Conservation (phyloP, 306 rosid species). For the Lotus japonicus region DNA sequence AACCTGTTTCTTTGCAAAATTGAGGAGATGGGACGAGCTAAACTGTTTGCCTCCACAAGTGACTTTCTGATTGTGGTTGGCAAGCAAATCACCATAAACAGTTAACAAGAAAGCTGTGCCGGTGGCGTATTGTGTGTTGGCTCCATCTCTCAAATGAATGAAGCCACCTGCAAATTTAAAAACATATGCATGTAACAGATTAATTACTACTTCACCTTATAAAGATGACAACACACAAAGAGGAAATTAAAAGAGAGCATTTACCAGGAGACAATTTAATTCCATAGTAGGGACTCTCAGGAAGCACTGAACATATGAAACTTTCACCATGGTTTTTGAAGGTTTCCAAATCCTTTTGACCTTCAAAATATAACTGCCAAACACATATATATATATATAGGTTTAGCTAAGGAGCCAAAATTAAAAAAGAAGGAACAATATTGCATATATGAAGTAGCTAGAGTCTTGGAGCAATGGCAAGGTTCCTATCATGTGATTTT, state of each 20-base stretch:
- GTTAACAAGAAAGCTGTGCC: slow-evolving; percentile 47
- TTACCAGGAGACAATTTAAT: slow-evolving; percentile 48
- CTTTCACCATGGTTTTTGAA: slow-evolving; percentile 63
- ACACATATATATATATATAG: neutral
- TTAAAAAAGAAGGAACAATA: too few species aligned
- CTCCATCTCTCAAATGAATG: slow-evolving; percentile 79
- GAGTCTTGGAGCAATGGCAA: too few species aligned
- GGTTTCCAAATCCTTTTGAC: slow-evolving; percentile 36
- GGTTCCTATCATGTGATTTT: too few species aligned
- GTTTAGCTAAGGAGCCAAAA: neutral
- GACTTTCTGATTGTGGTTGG: slow-evolving; percentile 35
- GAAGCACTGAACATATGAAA: slow-evolving; percentile 71
- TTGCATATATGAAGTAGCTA: too few species aligned
- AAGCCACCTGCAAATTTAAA: slow-evolving; percentile 42
- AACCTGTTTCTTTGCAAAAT: slow-evolving; percentile 75
- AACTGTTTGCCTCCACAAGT: slow-evolving; percentile 44
- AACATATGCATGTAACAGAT: too few species aligned
- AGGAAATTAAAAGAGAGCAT: neutral
- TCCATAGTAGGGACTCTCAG: slow-evolving; percentile 75
- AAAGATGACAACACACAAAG: neutral
- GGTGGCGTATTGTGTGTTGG: slow-evolving; percentile 78
- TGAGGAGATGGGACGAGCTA: slow-evolving; percentile 20
- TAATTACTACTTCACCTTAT: too few species aligned
- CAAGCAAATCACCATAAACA: slow-evolving; percentile 59
- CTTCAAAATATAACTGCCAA: slow-evolving; percentile 52